Evolutionary conservation across 768 basidiomycete genomes (phyloP).

Genomic region (Pilatotrama ljubarskyi): DNA sequence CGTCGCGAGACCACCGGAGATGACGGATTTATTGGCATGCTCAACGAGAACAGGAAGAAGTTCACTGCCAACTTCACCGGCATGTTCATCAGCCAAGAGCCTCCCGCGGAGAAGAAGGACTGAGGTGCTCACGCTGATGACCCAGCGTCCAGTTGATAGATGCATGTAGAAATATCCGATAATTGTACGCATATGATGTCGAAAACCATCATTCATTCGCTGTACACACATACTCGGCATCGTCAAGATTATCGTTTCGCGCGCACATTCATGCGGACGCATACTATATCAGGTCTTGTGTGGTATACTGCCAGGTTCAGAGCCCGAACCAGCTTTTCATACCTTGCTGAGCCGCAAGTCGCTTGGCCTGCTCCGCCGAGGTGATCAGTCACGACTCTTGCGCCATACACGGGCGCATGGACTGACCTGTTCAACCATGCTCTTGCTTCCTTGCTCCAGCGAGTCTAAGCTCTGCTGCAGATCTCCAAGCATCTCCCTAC

Average conservation of each 20-base stretch:
- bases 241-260: too few species aligned
- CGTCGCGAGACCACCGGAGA: constrained; percentile 35
- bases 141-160: too few species aligned
- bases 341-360: constrained; percentile 59
- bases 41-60: constrained; percentile 48
- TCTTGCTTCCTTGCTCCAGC: constrained; percentile 64
- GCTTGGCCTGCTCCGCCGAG: constrained; percentile 64
- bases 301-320: constrained; percentile 21
- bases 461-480: constrained; percentile 64
- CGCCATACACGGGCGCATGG: neutral
- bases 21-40: constrained; percentile 45
- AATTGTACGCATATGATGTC: too few species aligned
- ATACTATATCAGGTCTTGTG: too few species aligned
- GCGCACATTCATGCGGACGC: too few species aligned
- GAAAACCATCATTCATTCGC: too few species aligned
- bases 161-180: too few species aligned
- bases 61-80: constrained; percentile 40
- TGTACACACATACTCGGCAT: too few species aligned
- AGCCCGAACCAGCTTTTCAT: constrained; percentile 69
- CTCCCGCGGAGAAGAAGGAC: constrained; percentile 14
- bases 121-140: neutral
- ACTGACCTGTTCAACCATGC: constrained; percentile 62
- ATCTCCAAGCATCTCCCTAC: constrained; percentile 61
- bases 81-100: constrained; percentile 33
- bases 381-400: neutral